Percentiles rank a stretch among this genome's conserved stretches.
These are phyloP conservation scores for Dunaliella primolecta DNA, from an alignment of 139 green algal genomes.

Conservation along the genomic window DNA sequence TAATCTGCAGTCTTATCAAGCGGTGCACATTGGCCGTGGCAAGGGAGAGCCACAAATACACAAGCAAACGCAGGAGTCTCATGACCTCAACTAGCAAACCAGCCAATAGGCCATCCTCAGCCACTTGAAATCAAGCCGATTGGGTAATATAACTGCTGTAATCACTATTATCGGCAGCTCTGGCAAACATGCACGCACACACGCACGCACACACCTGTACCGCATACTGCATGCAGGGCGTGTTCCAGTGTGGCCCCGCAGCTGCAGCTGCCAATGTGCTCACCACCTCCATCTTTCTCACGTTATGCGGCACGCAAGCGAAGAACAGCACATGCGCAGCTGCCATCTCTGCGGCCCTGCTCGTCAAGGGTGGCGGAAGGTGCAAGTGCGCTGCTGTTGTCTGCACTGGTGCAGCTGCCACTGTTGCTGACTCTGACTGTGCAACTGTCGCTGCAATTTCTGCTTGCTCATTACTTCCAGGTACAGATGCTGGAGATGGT, in stretches of 20 bases:
- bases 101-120: not conserved
- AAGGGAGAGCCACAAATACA: not conserved
- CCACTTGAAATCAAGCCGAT: too few relatives aligned
- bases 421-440: too few relatives aligned
- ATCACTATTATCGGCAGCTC: too few relatives aligned
- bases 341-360: conserved; percentile 10
- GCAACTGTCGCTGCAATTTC: too few relatives aligned
- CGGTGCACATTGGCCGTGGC: not conserved
- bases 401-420: too few relatives aligned
- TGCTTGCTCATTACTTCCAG: too few relatives aligned
- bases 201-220: not conserved
- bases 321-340: conserved; percentile 32
- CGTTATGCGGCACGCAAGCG: conserved; percentile 1
- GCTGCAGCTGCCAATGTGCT: not conserved
- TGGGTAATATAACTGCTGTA: too few relatives aligned
- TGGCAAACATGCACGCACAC: not conserved
- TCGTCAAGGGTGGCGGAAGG: too few relatives aligned
- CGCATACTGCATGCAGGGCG: not conserved
- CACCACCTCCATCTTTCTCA: not conserved
- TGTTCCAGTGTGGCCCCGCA: not conserved
- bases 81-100: too few relatives aligned
- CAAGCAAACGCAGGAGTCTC: not conserved
- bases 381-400: not conserved
- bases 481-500: too few relatives aligned
- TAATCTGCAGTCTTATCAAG: too few relatives aligned